Percentiles rank a stretch among this genome's conserved stretches.
These are phyloP conservation scores for Cryptosporidium parvum DNA, from an alignment of 169 alveolate genomes.

Conservation along the genomic window DNA sequence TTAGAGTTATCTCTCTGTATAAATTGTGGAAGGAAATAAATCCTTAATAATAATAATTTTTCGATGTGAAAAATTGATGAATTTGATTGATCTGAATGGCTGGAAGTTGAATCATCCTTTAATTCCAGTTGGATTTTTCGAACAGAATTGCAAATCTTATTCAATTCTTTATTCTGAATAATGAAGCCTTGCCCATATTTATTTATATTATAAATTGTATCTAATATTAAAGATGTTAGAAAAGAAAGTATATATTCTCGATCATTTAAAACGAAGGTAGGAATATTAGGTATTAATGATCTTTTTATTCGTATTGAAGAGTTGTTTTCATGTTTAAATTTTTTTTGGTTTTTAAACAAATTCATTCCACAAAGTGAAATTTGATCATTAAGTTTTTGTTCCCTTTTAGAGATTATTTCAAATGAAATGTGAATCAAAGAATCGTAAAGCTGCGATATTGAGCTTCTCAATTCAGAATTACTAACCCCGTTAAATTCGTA, in stretches of 20 bases:
- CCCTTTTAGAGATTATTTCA: slow-evolving; percentile 33
- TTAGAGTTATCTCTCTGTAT: neutral
- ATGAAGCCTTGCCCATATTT: slow-evolving; percentile 3
- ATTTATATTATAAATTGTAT: slow-evolving; percentile 12
- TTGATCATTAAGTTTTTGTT: slow-evolving; percentile 36
- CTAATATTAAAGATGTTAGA: slow-evolving; percentile 22
- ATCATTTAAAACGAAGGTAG: slow-evolving; percentile 25
- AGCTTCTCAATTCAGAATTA: neutral
- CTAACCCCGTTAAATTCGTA: neutral
- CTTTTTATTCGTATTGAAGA: slow-evolving; percentile 24
- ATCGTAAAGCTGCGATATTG: neutral
- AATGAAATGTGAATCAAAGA: slow-evolving; percentile 2
- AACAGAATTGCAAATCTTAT: slow-evolving; percentile 6
- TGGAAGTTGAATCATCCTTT: neutral
- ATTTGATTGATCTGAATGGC: neutral
- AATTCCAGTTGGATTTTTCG: slow-evolving; percentile 23
- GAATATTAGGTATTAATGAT: slow-evolving; percentile 46
- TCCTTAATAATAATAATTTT: neutral
- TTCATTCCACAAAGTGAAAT: slow-evolving; percentile 13
- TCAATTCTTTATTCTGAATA: neutral
- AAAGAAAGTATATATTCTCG: slow-evolving; percentile 33
- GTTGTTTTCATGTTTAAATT: neutral
- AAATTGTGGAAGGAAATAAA: neutral
- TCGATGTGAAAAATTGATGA: slow-evolving; percentile 23
- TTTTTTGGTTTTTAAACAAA: slow-evolving; percentile 8